Evolutionary conservation across 1,284 basidiomycete genomes (phyloP), one percentile per base, ranked within the genome.

Genomic region (Fomitopsis schrenkii): DNA sequence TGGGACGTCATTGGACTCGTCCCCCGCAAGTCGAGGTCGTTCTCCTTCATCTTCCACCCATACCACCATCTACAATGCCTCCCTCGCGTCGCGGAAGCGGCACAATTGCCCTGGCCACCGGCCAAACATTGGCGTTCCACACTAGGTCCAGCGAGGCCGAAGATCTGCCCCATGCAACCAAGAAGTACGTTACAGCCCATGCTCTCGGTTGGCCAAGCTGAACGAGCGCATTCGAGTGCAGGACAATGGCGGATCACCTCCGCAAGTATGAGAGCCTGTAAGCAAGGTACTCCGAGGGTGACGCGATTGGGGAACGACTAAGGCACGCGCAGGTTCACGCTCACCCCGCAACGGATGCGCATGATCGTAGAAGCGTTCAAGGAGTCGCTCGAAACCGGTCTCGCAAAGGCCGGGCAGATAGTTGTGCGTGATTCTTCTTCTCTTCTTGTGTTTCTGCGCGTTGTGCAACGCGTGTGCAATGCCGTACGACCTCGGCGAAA

Each of bases 301-400:
- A 45, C 17, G 28, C 19, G 48, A 35, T 46, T 17, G 54, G n/a
- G n/a, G 30, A 22, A 42, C 44, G 55, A 30, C 57, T 22, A 36
- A 33, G 42, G 8, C 50, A 53, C 33, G n/a, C 63, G 26, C 66
- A 92, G 90, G 70, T 93, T 94, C 75, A 89, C 88, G 63, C 78
- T 98, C 64, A 95, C 94, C 1, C 93, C 95, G 15, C 94, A 95
- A 75, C 80, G 95, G 66, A 97, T 97, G 94, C 86, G 95, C 61
- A 97, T 95, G 87, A 98, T 99, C 73, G 95, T 96, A 33, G 91
- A 97, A 71, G 91, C 95, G 1, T 97, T 99, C 79, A 90, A 95
- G 74, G 94, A 97, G 61, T 89, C 93, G 0, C 84, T 99, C 28
- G 94, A 97, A 70, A 77, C 85, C 22, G 97, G 97, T 22, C 80